phyloP scores from a whole-genome alignment of 2,329 filamentous ascomycete genomes.

The Nakataea oryzae region DNA sequence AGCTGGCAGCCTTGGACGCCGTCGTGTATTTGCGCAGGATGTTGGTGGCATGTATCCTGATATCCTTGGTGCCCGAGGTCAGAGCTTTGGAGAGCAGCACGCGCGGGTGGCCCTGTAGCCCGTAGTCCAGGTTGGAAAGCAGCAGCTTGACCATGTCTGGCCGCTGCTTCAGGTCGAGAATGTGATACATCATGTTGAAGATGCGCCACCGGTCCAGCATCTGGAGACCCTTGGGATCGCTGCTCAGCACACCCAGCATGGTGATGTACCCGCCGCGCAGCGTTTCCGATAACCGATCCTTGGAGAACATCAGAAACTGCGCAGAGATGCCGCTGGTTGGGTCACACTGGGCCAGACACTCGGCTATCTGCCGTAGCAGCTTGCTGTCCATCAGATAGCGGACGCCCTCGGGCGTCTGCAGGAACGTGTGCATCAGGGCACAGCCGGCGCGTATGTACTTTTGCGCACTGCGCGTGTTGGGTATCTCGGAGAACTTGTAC shows the following conservation, averaged over 20 bases:
- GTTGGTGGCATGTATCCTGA: constrained; percentile 82
- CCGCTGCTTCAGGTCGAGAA: constrained; percentile 81
- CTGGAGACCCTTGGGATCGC: constrained; percentile 69
- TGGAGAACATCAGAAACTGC: constrained; percentile 79
- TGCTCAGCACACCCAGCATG: constrained; percentile 79
- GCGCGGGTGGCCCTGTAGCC: constrained; percentile 75
- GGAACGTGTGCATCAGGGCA: constrained; percentile 72
- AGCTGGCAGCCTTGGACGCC: constrained; percentile 26
- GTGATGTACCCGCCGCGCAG: constrained; percentile 90
- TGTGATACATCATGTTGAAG: constrained; percentile 99
- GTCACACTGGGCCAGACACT: constrained; percentile 92
- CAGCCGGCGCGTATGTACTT: constrained; percentile 89
- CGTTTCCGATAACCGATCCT: constrained; percentile 73
- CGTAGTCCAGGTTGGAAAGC: constrained; percentile 87
- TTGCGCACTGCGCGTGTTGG: constrained; percentile 86
- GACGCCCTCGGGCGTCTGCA: constrained; percentile 77
- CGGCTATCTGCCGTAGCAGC: constrained; percentile 82
- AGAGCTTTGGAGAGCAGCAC: constrained; percentile 90
- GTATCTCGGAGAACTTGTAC: constrained; percentile 81
- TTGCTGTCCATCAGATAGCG: constrained; percentile 88
- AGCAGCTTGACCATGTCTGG: constrained; percentile 86
- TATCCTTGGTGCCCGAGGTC: constrained; percentile 82
- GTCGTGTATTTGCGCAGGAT: constrained; percentile 79
- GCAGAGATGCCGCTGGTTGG: constrained; percentile 69
- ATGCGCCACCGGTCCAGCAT: constrained; percentile 96